A percentile compares a stretch with the other conserved stretches of the same genome.
Conservation (phyloP, 2,329 filamentous ascomycete genomes). For the Rugonectria rugulosa region DNA sequence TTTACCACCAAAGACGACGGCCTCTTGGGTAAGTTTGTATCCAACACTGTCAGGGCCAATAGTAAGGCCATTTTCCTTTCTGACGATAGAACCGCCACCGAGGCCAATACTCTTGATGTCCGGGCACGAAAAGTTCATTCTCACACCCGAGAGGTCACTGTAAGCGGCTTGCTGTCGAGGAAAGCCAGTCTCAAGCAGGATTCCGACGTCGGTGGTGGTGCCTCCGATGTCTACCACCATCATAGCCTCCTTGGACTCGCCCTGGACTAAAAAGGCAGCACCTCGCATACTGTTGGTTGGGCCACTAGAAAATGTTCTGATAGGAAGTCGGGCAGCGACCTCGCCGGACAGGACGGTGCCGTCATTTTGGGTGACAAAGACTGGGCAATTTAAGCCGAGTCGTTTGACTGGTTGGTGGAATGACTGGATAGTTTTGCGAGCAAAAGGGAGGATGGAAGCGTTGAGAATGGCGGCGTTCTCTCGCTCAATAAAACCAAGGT, state of each 20-base stretch:
- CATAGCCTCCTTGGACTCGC: slow-evolving; percentile 47
- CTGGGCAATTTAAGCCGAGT: slow-evolving; percentile 59
- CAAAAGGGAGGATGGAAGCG: slow-evolving; percentile 66
- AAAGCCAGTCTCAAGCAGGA: slow-evolving; percentile 67
- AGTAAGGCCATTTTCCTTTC: slow-evolving; percentile 47
- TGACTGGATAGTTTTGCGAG: slow-evolving; percentile 61
- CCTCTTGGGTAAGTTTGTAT: slow-evolving; percentile 61
- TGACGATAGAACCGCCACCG: slow-evolving; percentile 64
- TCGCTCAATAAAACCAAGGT: slow-evolving; percentile 64
- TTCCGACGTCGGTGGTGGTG: slow-evolving; percentile 70
- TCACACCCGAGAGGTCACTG: slow-evolving; percentile 67
- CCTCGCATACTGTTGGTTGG: slow-evolving; percentile 71
- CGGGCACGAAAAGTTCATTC: slow-evolving; percentile 66
- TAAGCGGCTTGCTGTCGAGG: slow-evolving; percentile 70
- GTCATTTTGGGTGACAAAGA: slow-evolving; percentile 71
- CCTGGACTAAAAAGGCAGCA: slow-evolving; percentile 64
- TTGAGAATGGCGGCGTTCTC: slow-evolving; percentile 73
- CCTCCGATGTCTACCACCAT: slow-evolving; percentile 74
- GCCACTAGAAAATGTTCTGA: slow-evolving; percentile 68
- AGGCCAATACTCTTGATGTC: slow-evolving; percentile 68
- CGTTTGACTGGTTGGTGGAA: slow-evolving; percentile 61
- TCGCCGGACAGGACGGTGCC: slow-evolving; percentile 65
- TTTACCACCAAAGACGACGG: slow-evolving; percentile 64
- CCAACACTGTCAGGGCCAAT: slow-evolving; percentile 71
- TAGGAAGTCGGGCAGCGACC: slow-evolving; percentile 62